A percentile compares a stretch with the other conserved stretches of the same genome.
These are phyloP conservation scores for Leccinum truebloodii DNA, from an alignment of 768 basidiomycete genomes.

Conservation along the genomic window DNA sequence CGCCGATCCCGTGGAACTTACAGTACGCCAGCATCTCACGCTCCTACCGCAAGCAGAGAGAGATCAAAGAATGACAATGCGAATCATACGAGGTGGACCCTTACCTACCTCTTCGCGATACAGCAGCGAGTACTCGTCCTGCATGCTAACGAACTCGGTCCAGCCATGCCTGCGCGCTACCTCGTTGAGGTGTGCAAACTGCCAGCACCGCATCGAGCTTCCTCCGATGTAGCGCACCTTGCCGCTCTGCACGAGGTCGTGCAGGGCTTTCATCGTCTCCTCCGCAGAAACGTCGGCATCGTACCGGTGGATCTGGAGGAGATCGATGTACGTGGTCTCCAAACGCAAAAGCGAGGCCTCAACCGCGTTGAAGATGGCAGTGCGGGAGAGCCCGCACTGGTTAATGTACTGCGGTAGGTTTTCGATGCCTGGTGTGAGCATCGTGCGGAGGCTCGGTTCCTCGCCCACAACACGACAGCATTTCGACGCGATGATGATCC, in stretches of 20 bases:
- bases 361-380: no score
- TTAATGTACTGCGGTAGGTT: conserved; percentile 28
- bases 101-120: conserved; percentile 61
- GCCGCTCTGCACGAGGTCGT: no score
- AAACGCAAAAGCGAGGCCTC: no score
- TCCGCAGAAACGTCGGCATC: no score
- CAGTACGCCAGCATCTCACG: no score
- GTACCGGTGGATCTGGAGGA: no score
- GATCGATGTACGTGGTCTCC: no score
- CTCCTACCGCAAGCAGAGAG: no score
- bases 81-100: no score
- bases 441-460: neutral
- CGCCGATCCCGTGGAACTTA: no score
- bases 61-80: no score
- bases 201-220: conserved; percentile 49
- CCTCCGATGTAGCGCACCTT: conserved; percentile 54
- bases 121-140: conserved; percentile 32
- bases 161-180: conserved; percentile 46
- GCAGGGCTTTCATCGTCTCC: no score
- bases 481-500: conserved; percentile 35
- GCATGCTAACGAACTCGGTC: conserved; percentile 49
- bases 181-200: conserved; percentile 46
- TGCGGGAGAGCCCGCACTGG: conserved; percentile 37
- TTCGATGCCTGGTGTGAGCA: neutral
- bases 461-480: conserved; percentile 20